Percentiles rank a stretch among this genome's conserved stretches.
phyloP scores from a whole-genome alignment of 2,329 filamentous ascomycete genomes.

The Penicillium sp. region DNA sequence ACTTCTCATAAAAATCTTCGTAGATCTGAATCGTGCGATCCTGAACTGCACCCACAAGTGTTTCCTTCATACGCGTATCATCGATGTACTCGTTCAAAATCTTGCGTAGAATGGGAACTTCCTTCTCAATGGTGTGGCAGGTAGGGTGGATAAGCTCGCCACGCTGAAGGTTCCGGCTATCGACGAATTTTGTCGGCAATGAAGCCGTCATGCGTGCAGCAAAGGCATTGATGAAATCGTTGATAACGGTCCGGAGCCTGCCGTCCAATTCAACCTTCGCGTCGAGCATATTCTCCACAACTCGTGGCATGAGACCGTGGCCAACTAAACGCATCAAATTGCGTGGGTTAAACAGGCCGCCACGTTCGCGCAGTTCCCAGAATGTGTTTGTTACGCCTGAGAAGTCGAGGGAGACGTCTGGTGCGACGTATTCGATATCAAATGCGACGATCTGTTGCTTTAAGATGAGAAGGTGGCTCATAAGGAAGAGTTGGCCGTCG shows the following conservation, averaged over 20 bases:
- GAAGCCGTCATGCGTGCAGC: conserved; percentile 56
- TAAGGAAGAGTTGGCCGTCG: conserved; percentile 85
- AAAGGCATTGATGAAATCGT: conserved; percentile 62
- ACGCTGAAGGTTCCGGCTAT: conserved; percentile 38
- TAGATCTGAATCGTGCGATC: conserved; percentile 63
- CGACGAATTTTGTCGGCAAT: conserved; percentile 40
- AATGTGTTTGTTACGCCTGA: conserved; percentile 65
- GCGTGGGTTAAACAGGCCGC: conserved; percentile 63
- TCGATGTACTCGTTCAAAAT: conserved; percentile 64
- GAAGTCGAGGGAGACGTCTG: conserved; percentile 65
- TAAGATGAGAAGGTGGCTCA: conserved; percentile 89
- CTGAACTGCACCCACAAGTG: conserved; percentile 63
- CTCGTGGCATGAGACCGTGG: conserved; percentile 59
- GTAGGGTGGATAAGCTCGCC: conserved; percentile 48
- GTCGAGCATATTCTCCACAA: conserved; percentile 70
- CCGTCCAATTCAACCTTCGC: conserved; percentile 67
- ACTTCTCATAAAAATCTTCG: conserved; percentile 61
- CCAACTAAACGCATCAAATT: conserved; percentile 61
- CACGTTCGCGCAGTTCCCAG: conserved; percentile 64
- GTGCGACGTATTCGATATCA: conserved; percentile 76
- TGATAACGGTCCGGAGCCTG: conserved; percentile 61
- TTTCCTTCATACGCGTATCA: conserved; percentile 63
- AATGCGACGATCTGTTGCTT: conserved; percentile 96
- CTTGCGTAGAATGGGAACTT: conserved; percentile 55
- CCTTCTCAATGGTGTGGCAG: conserved; percentile 55